Evolutionary conservation across 2,329 filamentous ascomycete genomes (phyloP), one percentile per base, ranked within the genome.

Genomic region (Aureobasidium sp.): DNA sequence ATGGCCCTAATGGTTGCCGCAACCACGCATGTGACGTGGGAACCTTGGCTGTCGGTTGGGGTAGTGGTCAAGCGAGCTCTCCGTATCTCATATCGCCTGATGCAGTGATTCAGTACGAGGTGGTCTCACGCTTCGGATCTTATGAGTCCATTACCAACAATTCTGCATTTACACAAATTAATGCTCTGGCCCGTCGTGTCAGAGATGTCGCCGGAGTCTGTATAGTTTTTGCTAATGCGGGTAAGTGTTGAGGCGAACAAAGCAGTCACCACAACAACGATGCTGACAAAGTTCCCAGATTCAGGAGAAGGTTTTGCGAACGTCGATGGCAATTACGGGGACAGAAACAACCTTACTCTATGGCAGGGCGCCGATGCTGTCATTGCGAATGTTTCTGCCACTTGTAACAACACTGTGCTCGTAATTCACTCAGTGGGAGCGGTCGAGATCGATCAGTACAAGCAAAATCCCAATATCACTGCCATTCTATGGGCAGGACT

Each of bases 401-500:
- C 65, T 68, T 94, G 91, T 83, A 89, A 90, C 80, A 97, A 97
- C 84, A 97, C 93, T 13, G 91, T 97, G 67, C 92, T 97, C 15
- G 88, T 97, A 66, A 91, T 97, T 64, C 95, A 98, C 81, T 93
- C 92, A 1, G 87, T 90, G 1, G 94, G 94, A 0, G 89, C 94
- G 0, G 91, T 95, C 4, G 80, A 96, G 1, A 78, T 97, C 25
- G 88, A 89, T 5, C 87, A 93, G 18, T 69, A 90, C 85, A 88
- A 91, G 71, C 80, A 91, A 64, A 89, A 88, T 76, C 86, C 88
- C 29, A 96, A 96, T 77, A 84, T 96, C 60, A 93, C 92, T 1
- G 93, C 92, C 50, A 93, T 96, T 56, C 76, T 96, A 1, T 95
- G 91, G 86, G 92, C 92, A 45, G 91, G 92, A 72, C 79, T 93